These are phyloP conservation scores for Endothia cerciana DNA, from an alignment of 2,329 filamentous ascomycete species.

Conservation along the genomic window DNA sequence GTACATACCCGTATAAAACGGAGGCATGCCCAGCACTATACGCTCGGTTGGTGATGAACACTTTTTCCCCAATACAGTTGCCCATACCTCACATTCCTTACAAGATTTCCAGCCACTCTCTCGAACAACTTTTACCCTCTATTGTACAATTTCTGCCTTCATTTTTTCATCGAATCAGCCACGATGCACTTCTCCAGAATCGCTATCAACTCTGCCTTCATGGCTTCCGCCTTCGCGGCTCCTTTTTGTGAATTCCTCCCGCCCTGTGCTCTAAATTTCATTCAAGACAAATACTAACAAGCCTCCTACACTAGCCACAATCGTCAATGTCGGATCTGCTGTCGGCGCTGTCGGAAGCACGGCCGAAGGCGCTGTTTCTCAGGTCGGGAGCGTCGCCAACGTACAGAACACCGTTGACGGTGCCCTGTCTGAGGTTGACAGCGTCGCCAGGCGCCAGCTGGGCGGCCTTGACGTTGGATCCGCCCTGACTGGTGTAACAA, in stretches of 20 bases:
- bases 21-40: background rate
- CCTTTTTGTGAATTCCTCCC: background rate
- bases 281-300: background rate
- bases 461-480: background rate
- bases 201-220: background rate
- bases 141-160: background rate
- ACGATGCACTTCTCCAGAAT: background rate
- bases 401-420: background rate
- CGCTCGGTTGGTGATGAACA: too few relatives aligned
- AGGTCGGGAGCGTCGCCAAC: background rate
- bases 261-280: background rate
- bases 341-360: background rate
- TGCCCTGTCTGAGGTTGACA: background rate
- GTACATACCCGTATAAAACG: background rate
- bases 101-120: background rate
- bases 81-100: background rate
- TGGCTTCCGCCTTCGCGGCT: slow-evolving; percentile 2
- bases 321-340: background rate
- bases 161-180: background rate
- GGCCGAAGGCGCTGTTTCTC: background rate
- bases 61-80: background rate
- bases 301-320: background rate
- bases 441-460: background rate
- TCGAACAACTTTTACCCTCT: background rate
- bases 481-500: too few relatives aligned